These are phyloP conservation scores for Chimonanthus praecox DNA, from an alignment of 164 flowering plant species.

Conservation along the genomic window DNA sequence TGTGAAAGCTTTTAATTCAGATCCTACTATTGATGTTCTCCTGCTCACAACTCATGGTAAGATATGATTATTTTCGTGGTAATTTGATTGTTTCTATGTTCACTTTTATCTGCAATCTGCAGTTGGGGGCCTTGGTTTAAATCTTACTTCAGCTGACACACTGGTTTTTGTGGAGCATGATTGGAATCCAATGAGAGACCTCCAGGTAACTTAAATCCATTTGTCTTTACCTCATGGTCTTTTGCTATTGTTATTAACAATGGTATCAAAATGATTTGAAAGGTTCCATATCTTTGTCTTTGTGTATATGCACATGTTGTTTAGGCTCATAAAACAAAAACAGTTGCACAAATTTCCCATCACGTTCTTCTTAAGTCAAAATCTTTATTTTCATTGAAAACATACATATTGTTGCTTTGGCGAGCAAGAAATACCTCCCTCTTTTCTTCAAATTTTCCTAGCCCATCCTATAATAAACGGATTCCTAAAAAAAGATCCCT, in stretches of 20 bases:
- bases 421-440: no score
- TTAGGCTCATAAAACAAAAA: no score
- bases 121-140: conserved; percentile 99
- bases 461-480: no score
- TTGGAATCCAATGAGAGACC: conserved; percentile 99
- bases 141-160: conserved; percentile 97
- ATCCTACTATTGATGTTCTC: conserved; percentile 93
- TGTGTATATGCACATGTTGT: no score
- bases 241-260: neutral
- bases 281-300: neutral
- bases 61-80: conserved; percentile 5
- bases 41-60: conserved; percentile 96
- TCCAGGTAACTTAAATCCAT: conserved; percentile 48
- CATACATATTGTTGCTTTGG: no score
- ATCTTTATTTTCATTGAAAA: no score
- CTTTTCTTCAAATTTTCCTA: no score
- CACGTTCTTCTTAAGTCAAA: no score
- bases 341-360: no score
- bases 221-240: neutral
- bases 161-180: conserved; percentile 98
- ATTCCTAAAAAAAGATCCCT: no score
- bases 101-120: conserved; percentile 18
- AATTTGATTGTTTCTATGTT: neutral
- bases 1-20: conserved; percentile 95
- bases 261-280: neutral